Percentiles rank a stretch among this genome's conserved stretches.
Evolutionary conservation across 208 protist species (phyloP).

Genomic region (Trypanosoma congolense): DNA sequence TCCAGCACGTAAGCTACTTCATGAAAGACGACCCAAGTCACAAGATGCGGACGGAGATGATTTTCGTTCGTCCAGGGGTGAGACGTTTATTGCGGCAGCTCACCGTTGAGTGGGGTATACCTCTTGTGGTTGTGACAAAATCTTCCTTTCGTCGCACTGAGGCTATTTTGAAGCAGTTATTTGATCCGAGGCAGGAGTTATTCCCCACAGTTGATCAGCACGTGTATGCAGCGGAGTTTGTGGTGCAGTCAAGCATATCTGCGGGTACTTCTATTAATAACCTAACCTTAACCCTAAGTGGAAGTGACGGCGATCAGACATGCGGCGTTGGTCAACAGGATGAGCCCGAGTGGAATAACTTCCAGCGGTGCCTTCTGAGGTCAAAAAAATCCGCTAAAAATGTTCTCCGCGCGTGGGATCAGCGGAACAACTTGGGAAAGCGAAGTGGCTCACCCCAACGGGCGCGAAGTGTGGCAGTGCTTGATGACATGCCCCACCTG

Average conservation of each 20-base stretch:
- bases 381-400: slow-evolving; percentile 16
- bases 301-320: not conserved
- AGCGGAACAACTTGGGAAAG: not conserved
- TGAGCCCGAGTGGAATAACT: not conserved
- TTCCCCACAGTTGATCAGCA: slow-evolving; percentile 25
- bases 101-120: slow-evolving; percentile 66
- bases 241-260: not conserved
- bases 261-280: no score
- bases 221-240: slow-evolving; percentile 26
- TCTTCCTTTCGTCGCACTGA: slow-evolving; percentile 48
- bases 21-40: slow-evolving; percentile 3
- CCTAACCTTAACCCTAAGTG: no score
- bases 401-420: slow-evolving; percentile 24
- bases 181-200: slow-evolving; percentile 56
- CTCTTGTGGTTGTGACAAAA: slow-evolving; percentile 71
- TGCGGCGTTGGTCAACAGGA: slow-evolving; percentile 6
- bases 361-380: slow-evolving; percentile 5
- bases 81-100: slow-evolving; percentile 45
- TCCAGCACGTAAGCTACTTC: slow-evolving; percentile 29
- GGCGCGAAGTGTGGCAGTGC: slow-evolving; percentile 52
- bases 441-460: not conserved
- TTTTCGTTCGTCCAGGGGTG: slow-evolving; percentile 64
- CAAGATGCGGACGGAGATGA: slow-evolving; percentile 30
- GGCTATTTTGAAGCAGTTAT: slow-evolving; percentile 47
- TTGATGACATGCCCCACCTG: slow-evolving; percentile 75